Percentiles rank a stretch among this genome's conserved stretches.
phyloP scores from a whole-genome alignment of 805 yeast genomes.

The Kluyveromyces lactis region DNA sequence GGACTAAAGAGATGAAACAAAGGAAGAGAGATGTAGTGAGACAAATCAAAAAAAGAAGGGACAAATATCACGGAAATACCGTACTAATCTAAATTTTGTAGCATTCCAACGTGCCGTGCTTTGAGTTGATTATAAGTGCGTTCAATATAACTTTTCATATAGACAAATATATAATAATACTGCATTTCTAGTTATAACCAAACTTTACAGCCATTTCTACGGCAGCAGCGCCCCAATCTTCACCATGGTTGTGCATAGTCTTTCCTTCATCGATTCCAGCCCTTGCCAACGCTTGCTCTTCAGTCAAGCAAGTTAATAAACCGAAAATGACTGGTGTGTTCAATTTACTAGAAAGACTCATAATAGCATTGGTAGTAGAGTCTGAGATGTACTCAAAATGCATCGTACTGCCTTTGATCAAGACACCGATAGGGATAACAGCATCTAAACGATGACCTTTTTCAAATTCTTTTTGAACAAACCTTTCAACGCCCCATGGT shows the following conservation, averaged over 20 bases:
- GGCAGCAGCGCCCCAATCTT: conserved; percentile 98
- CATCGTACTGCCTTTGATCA: conserved; percentile 96
- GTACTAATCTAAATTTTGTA: neutral
- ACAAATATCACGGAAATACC: neutral
- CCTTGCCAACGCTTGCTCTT: conserved; percentile 86
- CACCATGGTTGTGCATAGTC: conserved; percentile 87
- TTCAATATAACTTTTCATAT: too few relatives aligned
- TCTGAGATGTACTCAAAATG: conserved; percentile 97
- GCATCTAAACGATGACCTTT: conserved; percentile 59
- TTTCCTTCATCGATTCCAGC: conserved; percentile 72
- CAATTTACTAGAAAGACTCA: conserved; percentile 67
- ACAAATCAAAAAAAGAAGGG: conserved; percentile 39
- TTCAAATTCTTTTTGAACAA: conserved; percentile 37
- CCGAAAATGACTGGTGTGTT: conserved; percentile 86
- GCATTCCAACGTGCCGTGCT: neutral
- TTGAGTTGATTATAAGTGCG: too few relatives aligned
- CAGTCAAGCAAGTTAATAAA: conserved; percentile 85
- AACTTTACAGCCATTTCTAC: conserved; percentile 78
- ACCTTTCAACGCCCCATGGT: conserved; percentile 66
- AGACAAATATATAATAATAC: neutral
- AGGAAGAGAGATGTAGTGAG: conserved; percentile 67
- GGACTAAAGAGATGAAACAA: conserved; percentile 67
- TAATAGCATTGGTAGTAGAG: conserved; percentile 73
- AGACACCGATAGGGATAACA: conserved; percentile 85
- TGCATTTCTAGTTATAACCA: conserved; percentile 9